Base-by-base conservation (phyloP, 768 basidiomycete genomes). In the Baorangia bicolor region DNA sequence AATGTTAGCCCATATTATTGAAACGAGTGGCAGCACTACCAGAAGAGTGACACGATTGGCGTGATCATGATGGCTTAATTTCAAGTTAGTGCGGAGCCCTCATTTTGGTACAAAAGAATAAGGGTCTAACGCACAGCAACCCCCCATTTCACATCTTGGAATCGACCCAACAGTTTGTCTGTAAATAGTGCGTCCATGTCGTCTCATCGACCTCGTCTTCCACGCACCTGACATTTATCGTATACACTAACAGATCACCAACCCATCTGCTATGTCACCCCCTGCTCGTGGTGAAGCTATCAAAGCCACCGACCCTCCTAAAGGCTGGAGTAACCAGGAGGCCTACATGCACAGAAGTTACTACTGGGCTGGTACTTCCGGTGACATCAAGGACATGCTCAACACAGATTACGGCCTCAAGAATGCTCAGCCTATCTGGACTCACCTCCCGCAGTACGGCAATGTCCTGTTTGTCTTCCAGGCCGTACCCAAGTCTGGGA, bases 381-480 rank as follows among this genome's bases (percentile, higher is more conserved):
- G 47, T 14, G 47, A 53, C 49, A 21, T 48, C 39, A 47, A 23
- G 27, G 16, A 37, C 12, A 28, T 12, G 14, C 18, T 48, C 27
- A 34, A 7, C 20, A 35, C 14, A 4, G 8, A 11, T 5, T 37
- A 25, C 34, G 14, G 7, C 28, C 27, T 48, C 34, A 28, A 20
- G 7, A 25, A 47, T 10, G 20, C 30, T 6, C n/a, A 31, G 10
- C 35, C 34, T n/a, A 14, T 49, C 33, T 57, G 46, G 35, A 27
- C 27, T 18, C 34, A 33, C 8, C n/a, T 38, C 13, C 46, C 35
- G 3, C 2, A 33, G 13, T 21, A 27, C 5, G 47, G 46, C 11
- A 27, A 49, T 11, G 11, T 21, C 14, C 8, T 49, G n/a, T 56
- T 42, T 28, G 16, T 57, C 46, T 58, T 57, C 56, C 30, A 27